phyloP scores from a whole-genome alignment of 129 eudicot genomes.

The Deinandra increscens region DNA sequence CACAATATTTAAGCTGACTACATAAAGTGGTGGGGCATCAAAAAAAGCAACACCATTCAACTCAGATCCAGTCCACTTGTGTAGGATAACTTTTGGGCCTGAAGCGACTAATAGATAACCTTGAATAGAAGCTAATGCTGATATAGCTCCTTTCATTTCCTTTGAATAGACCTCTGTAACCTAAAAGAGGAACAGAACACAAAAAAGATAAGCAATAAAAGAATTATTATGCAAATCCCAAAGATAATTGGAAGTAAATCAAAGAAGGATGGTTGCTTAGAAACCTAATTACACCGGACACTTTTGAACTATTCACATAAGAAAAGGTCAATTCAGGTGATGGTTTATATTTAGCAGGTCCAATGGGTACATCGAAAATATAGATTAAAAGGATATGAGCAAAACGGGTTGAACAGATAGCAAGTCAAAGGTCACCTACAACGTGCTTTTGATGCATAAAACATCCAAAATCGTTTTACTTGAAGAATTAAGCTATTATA shows the following conservation, averaged over 20 bases:
- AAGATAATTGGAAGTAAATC: not conserved
- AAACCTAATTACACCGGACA: not conserved
- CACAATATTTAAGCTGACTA: constrained; percentile 95
- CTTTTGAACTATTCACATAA: constrained; percentile 3
- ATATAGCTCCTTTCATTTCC: constrained; percentile 97
- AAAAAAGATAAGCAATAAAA: constrained; percentile 7
- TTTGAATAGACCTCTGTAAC: constrained; percentile 83
- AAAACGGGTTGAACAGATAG: not conserved
- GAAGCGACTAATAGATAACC: constrained; percentile 91
- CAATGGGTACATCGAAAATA: not conserved
- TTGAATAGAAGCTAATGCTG: constrained; percentile 93
- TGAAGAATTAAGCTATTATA: not conserved
- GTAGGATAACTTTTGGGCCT: constrained; percentile 92
- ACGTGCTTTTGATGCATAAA: not conserved
- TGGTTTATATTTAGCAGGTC: not conserved
- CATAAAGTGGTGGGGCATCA: constrained; percentile 97
- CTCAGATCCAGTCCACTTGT: constrained; percentile 95
- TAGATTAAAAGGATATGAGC: not conserved
- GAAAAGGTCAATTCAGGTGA: not conserved
- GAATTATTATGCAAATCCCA: constrained; percentile 1
- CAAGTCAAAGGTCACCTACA: not conserved
- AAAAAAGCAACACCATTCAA: constrained; percentile 85
- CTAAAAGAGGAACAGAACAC: constrained; percentile 34
- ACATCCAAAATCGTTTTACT: not conserved
- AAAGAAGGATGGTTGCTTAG: no score